A percentile compares a stretch with the other conserved stretches of the same genome.
Conservation (phyloP, 768 basidiomycete species). For the Roridomyces roridus region DNA sequence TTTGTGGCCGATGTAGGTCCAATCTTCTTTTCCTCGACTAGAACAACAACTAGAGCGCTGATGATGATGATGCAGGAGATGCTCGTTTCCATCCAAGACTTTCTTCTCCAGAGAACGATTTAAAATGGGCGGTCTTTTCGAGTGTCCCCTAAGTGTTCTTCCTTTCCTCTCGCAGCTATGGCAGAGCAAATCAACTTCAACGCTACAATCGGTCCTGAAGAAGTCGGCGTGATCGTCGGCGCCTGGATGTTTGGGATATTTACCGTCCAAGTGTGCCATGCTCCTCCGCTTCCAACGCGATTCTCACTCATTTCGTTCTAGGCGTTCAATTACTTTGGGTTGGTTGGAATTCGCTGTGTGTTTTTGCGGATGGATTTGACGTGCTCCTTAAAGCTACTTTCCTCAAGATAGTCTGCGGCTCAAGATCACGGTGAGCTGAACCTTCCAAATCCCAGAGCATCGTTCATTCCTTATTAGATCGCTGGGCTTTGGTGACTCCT, state of each 20-base stretch:
- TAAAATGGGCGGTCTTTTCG: too few species aligned
- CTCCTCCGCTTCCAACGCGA: not conserved
- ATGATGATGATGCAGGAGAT: too few species aligned
- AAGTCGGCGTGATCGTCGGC: slow-evolving; percentile 11
- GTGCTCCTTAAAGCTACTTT: too few species aligned
- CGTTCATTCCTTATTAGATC: not conserved
- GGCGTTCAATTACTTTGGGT: slow-evolving; percentile 11
- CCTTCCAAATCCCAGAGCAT: too few species aligned
- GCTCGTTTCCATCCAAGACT: too few species aligned
- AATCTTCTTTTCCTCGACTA: too few species aligned
- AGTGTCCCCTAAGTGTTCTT: too few species aligned
- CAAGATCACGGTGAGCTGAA: not conserved
- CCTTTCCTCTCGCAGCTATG: not conserved
- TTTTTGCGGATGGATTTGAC: too few species aligned
- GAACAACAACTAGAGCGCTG: too few species aligned
- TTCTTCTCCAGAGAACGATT: too few species aligned
- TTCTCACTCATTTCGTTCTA: not conserved
- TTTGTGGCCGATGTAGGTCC: too few species aligned
- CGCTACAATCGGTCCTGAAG: slow-evolving; percentile 13
- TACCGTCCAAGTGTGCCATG: not conserved
- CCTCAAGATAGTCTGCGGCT: not conserved
- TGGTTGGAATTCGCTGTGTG: too few species aligned
- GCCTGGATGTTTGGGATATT: slow-evolving; percentile 14
- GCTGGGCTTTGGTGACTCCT: slow-evolving; percentile 9
- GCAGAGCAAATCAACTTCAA: slow-evolving; percentile 8